Percentiles rank a stretch among this genome's conserved stretches.
phyloP scores from a whole-genome alignment of 2,329 filamentous ascomycete species.

The Penicillium capsulatum region DNA sequence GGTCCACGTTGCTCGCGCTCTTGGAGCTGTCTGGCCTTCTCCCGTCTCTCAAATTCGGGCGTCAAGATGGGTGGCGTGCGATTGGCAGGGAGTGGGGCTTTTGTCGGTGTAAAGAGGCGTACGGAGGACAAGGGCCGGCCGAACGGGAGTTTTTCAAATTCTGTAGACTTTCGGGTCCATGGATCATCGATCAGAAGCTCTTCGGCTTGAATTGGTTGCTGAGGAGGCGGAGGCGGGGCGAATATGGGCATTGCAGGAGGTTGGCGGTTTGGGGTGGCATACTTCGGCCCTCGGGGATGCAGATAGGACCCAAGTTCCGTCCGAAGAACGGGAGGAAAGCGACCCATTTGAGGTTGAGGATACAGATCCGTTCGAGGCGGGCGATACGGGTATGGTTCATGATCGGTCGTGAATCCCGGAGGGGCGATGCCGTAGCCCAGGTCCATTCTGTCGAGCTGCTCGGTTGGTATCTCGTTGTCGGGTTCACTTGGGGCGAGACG shows the following conservation, averaged over 20 bases:
- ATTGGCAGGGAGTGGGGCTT: constrained; percentile 23
- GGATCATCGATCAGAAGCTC: constrained; percentile 17
- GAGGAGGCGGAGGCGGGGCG: not conserved
- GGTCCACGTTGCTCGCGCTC: constrained; percentile 16
- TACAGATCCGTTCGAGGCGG: too few relatives aligned
- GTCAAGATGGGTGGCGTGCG: constrained; percentile 30
- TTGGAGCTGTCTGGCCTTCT: constrained; percentile 23
- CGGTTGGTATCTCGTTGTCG: constrained; percentile 5
- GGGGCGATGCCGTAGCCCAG: too few relatives aligned
- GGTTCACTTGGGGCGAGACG: constrained; percentile 11
- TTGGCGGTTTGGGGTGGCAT: constrained; percentile 1
- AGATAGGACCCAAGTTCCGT: constrained; percentile 19
- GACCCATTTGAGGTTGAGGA: too few relatives aligned
- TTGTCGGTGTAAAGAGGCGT: constrained; percentile 21
- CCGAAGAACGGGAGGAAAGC: constrained; percentile 7
- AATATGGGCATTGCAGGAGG: not conserved
- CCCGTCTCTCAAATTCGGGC: constrained; percentile 24
- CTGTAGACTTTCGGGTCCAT: constrained; percentile 17
- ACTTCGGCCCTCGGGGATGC: constrained; percentile 9
- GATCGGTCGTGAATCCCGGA: too few relatives aligned
- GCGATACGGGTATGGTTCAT: too few relatives aligned
- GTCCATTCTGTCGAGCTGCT: constrained; percentile 9
- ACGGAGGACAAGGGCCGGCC: constrained; percentile 32
- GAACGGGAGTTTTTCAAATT: constrained; percentile 15
- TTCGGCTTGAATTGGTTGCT: not conserved